A percentile compares a stretch with the other conserved stretches of the same genome.
Conservation (phyloP, 345 rosid genomes). For the Garcia nutans region DNA sequence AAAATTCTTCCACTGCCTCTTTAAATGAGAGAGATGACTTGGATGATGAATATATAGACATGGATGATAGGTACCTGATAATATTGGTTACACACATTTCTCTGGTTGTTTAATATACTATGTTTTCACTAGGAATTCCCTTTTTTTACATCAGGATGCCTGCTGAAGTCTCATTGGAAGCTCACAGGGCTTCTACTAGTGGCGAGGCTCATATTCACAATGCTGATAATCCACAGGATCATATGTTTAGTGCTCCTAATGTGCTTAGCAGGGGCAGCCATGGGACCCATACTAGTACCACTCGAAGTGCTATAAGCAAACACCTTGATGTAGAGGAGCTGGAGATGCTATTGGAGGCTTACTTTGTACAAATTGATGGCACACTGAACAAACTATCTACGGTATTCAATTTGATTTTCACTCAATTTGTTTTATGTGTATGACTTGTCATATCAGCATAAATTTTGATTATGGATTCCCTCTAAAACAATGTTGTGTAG, state of each 20-base stretch:
- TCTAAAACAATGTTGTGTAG: not conserved
- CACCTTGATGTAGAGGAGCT: conserved; percentile 83
- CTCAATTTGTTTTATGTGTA: not conserved
- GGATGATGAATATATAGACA: conserved; percentile 52
- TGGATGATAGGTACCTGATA: conserved; percentile 53
- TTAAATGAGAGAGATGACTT: conserved; percentile 51
- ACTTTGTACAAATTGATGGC: conserved; percentile 91
- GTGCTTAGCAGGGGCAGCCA: conserved; percentile 55
- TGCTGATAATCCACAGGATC: conserved; percentile 41
- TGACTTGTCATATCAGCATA: not conserved
- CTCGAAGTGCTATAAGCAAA: conserved; percentile 63
- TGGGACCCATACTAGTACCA: conserved; percentile 61
- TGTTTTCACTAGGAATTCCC: conserved; percentile 8
- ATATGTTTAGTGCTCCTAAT: conserved; percentile 44
- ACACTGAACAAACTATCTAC: conserved; percentile 85
- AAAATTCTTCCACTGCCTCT: conserved; percentile 59
- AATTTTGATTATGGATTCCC: not conserved
- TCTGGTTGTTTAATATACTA: not conserved
- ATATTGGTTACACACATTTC: not conserved
- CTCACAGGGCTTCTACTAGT: conserved; percentile 31
- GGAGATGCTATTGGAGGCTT: conserved; percentile 98
- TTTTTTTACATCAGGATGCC: conserved; percentile 40
- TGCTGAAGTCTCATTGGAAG: conserved; percentile 44
- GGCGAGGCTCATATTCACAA: conserved; percentile 45
- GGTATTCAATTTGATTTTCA: conserved; percentile 39